phyloP scores from a whole-genome alignment of 2,329 filamentous ascomycete genomes.

The Diaporthe caulivora region DNA sequence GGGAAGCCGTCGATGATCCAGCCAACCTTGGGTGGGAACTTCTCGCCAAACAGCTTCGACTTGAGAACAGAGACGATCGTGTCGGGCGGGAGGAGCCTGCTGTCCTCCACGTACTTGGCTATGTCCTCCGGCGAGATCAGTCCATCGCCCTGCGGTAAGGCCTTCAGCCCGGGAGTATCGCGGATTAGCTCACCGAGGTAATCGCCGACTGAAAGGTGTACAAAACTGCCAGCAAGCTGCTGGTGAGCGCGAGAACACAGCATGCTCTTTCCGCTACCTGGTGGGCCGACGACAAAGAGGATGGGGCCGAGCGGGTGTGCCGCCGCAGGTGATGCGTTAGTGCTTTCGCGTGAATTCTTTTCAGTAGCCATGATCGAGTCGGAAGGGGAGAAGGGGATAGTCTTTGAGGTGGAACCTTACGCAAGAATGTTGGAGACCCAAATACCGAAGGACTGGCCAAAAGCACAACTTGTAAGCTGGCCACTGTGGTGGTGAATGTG shows the following conservation, averaged over 20 bases:
- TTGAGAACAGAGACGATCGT: not conserved
- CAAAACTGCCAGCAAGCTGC: not conserved
- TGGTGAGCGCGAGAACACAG: not conserved
- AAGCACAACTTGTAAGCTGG: too few relatives aligned
- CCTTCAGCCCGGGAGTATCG: too few relatives aligned
- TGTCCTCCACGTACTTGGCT: not conserved
- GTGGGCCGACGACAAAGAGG: not conserved
- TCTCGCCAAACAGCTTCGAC: not conserved
- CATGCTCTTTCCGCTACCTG: not conserved
- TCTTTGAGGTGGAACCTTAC: not conserved
- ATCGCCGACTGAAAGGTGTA: not conserved
- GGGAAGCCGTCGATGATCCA: constrained; percentile 3
- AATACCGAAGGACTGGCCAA: not conserved
- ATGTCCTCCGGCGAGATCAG: not conserved
- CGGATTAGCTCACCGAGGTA: not conserved
- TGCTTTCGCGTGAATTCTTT: not conserved
- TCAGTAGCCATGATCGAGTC: not conserved
- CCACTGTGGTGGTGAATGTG: too few relatives aligned
- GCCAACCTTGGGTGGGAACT: accelerated
- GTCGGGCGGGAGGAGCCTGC: not conserved
- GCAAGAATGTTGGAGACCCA: not conserved
- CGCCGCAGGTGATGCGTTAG: not conserved
- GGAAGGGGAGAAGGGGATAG: not conserved
- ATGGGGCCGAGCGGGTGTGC: not conserved
- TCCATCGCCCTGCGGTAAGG: not conserved